Evolutionary conservation across 1,139 yeast species (phyloP).

Genomic region (Hyphopichia buzzinii): DNA sequence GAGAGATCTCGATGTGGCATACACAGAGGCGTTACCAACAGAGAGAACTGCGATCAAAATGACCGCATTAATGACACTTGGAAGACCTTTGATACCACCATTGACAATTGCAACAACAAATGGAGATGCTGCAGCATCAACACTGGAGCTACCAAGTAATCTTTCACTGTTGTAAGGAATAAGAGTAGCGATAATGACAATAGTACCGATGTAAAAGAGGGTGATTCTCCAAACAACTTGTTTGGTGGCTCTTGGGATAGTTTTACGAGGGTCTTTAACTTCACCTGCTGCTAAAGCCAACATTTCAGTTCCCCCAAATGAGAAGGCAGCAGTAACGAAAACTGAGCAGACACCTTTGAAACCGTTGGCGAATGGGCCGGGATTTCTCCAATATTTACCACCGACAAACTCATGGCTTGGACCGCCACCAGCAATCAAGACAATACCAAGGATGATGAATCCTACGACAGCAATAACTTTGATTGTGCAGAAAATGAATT

Average conservation of each 20-base stretch:
- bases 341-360: slow-evolving; percentile 42
- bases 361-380: slow-evolving; percentile 44
- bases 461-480: slow-evolving; percentile 42
- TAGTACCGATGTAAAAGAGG: slow-evolving; percentile 38
- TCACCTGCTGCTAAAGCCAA: slow-evolving; percentile 43
- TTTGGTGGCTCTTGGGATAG: slow-evolving; percentile 41
- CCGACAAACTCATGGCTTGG: slow-evolving; percentile 38
- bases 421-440: slow-evolving; percentile 42
- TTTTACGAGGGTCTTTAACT: slow-evolving; percentile 35
- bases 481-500: slow-evolving; percentile 35
- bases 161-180: slow-evolving; percentile 33
- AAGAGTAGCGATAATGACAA: slow-evolving; percentile 36
- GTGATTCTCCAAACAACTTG: slow-evolving; percentile 48
- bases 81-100: slow-evolving; percentile 30
- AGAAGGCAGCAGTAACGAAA: slow-evolving; percentile 43
- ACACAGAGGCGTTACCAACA: slow-evolving; percentile 33
- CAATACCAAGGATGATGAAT: slow-evolving; percentile 40
- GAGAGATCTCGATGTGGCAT: slow-evolving; percentile 31
- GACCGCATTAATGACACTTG: slow-evolving; percentile 33
- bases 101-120: slow-evolving; percentile 19
- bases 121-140: slow-evolving; percentile 31
- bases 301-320: slow-evolving; percentile 43
- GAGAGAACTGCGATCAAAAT: slow-evolving; percentile 31
- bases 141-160: slow-evolving; percentile 23
- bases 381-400: slow-evolving; percentile 37